phyloP scores from a whole-genome alignment of 176 grass and related monocot genomes.

The Carex kokanica region DNA sequence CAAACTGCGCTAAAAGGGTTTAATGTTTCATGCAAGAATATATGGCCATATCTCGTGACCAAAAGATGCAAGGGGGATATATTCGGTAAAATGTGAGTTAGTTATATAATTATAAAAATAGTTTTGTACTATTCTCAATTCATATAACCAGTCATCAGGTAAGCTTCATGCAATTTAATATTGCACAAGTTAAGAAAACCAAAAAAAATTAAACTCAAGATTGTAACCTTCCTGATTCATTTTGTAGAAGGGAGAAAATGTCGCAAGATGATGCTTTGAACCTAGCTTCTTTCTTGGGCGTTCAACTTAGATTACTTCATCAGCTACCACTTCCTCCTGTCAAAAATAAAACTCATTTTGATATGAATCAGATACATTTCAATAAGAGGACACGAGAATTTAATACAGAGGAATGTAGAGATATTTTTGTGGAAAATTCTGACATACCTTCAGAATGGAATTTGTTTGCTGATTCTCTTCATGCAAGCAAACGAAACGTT shows the following conservation, averaged over 20 bases:
- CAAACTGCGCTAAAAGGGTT: conserved; percentile 38
- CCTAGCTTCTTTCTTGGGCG: conserved; percentile 88
- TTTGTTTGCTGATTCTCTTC: conserved; percentile 49
- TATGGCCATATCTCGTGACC: conserved; percentile 92
- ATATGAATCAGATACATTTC: conserved; percentile 16
- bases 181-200: not conserved
- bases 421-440: not conserved
- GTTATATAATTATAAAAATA: conserved; percentile 14
- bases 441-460: conserved; percentile 59
- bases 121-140: not conserved
- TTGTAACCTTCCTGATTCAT: conserved; percentile 1
- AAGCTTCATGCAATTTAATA: not conserved
- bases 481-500: conserved; percentile 53
- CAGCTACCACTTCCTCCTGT: conserved; percentile 55
- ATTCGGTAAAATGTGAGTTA: conserved; percentile 81
- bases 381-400: conserved; percentile 17
- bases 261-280: conserved; percentile 59
- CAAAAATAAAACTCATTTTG: conserved; percentile 21
- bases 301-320: conserved; percentile 77
- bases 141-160: not conserved
- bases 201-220: not conserved
- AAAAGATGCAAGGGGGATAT: conserved; percentile 92
- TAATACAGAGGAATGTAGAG: conserved; percentile 9
- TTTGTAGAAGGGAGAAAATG: conserved; percentile 67
- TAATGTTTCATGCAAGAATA: conserved; percentile 34